Base-by-base conservation (phyloP, 345 rosid species). In the Fremontodendron californicum region DNA sequence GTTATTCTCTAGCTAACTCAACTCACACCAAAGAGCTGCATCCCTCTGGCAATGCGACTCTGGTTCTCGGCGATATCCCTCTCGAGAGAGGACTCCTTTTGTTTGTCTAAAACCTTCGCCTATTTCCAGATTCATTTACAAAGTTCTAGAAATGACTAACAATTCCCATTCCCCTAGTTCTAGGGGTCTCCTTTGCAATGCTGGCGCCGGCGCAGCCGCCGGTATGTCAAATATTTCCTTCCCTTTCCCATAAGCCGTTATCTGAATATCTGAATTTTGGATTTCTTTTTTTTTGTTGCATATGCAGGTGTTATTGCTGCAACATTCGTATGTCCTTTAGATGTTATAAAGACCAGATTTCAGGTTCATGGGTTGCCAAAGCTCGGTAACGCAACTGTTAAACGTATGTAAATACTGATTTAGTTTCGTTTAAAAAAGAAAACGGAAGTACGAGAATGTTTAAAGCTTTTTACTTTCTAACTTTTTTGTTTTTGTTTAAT, bases 191-290 rank as follows among this genome's bases (percentile, higher is more conserved):
- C 89, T 92, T 81, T 90, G 93, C 84, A 92, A 93, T 76, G 98
- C 94, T 12, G 94, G 87, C 55, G 91, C 98, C 37, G 98, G 98
- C 43, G 98, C 98, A n/a, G 90, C 96, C 15, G 98, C 98, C 8
- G 94, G 96, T 91, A 78, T n/a, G 79, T 18, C 52, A 45, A 48
- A 19, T 21, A 51, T 29, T 27, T 52, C 33, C 7, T 43, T 19
- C 6, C n/a, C n/a, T 51, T 75, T 42, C 2, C 1, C n/a, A n/a
- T 5, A 29, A 18, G 25, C n/a, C 62, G 23, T 35, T 29, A 6
- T 29, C 9, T 19, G 13, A 27, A 5, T 18, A 43, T 29, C 67
- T 51, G 78, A 68, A 48, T 43, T 82, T 64, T 62, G 25, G 11
- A 33, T 4, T 15, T 45, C 3, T 31, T 19, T 27, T 18, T n/a